Evolutionary conservation across 2,329 filamentous ascomycete genomes (phyloP).

Genomic region (Sporothrix globosa): DNA sequence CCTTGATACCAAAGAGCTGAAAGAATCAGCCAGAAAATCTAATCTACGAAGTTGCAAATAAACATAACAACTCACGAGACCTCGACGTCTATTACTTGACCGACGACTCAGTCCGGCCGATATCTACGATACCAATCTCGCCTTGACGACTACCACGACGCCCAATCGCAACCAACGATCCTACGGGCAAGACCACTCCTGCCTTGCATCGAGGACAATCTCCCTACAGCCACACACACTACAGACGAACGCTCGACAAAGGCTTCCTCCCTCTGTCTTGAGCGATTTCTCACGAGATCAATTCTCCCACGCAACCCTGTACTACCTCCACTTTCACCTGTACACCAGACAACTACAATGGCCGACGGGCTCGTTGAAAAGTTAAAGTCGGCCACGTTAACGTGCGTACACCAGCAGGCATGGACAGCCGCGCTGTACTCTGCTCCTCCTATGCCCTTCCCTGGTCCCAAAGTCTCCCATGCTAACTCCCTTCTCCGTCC

Average conservation of each 20-base stretch:
- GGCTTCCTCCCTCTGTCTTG: conserved; percentile 3
- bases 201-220: background rate
- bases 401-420: conserved; percentile 38
- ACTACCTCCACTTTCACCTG: background rate
- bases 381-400: conserved; percentile 56
- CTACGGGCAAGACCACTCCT: background rate
- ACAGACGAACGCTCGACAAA: conserved; percentile 12
- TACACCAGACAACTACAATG: conserved; percentile 44
- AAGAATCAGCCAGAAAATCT: background rate
- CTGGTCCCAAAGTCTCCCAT: background rate
- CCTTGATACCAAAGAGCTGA: background rate
- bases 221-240: background rate
- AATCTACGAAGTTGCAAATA: background rate
- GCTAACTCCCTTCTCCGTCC: conserved; percentile 17
- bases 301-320: background rate
- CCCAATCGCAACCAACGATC: background rate
- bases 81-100: background rate
- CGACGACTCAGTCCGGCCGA: background rate
- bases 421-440: background rate
- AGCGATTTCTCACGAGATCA: background rate
- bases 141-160: background rate
- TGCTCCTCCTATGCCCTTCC: background rate
- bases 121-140: background rate
- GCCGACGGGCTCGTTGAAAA: conserved; percentile 56
- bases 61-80: background rate